These are phyloP conservation scores for Paramecium octaurelia DNA, from an alignment of 73 alveolate species.

Conservation along the genomic window DNA sequence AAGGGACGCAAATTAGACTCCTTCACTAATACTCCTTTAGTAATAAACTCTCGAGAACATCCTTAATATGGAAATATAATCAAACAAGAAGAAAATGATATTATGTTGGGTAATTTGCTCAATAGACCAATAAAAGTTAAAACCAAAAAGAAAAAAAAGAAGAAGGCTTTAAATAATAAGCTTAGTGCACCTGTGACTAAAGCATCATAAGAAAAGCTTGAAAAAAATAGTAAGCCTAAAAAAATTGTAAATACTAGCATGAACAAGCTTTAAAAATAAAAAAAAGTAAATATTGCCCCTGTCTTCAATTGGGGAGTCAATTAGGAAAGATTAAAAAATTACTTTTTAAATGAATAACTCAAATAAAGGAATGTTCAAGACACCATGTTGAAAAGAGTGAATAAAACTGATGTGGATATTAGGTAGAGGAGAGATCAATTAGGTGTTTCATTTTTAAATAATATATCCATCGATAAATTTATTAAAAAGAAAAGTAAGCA, in stretches of 20 bases:
- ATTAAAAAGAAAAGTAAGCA: not conserved
- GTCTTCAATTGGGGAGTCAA: not conserved
- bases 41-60: not conserved
- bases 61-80: not conserved
- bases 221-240: not conserved
- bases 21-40: not conserved
- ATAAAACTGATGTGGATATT: not conserved
- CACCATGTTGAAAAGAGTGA: not conserved
- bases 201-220: not conserved
- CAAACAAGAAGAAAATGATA: constrained; percentile 5
- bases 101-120: not conserved
- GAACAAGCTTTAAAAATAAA: not conserved
- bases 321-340: constrained; percentile 26
- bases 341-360: not conserved
- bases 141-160: constrained; percentile 3
- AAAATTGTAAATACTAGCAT: not conserved
- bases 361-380: not conserved
- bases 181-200: not conserved
- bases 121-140: not conserved
- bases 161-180: not conserved
- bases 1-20: constrained; percentile 27
- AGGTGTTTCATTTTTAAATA: constrained; percentile 17
- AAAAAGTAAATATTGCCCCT: not conserved
- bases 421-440: constrained; percentile 16
- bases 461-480: not conserved